Evolutionary conservation across 2,329 filamentous ascomycete species (phyloP).

Genomic region (Dothidotthia symphoricarpi): DNA sequence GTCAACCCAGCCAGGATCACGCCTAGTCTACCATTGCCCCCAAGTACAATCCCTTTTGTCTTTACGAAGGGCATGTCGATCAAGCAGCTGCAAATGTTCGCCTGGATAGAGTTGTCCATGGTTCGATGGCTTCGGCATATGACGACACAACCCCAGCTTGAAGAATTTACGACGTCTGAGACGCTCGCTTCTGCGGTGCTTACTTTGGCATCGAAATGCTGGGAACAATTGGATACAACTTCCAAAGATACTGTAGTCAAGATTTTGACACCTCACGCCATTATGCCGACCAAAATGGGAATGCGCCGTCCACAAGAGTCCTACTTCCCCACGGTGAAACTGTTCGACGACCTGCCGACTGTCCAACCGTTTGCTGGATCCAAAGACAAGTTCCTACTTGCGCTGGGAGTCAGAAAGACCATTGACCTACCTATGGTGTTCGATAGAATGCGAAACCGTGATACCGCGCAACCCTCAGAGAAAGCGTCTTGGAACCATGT

Average conservation of each 20-base stretch:
- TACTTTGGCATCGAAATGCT: slow-evolving; percentile 79
- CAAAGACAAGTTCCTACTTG: slow-evolving; percentile 84
- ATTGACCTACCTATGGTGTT: slow-evolving; percentile 94
- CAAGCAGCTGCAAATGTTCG: slow-evolving; percentile 72
- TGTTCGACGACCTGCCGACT: slow-evolving; percentile 90
- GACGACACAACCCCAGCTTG: slow-evolving; percentile 57
- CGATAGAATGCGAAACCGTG: slow-evolving; percentile 69
- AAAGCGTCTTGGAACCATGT: slow-evolving; percentile 79
- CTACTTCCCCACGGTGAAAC: slow-evolving; percentile 88
- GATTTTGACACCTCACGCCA: slow-evolving; percentile 64
- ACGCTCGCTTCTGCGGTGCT: slow-evolving; percentile 76
- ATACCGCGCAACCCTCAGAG: slow-evolving; percentile 50
- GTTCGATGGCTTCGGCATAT: slow-evolving; percentile 83
- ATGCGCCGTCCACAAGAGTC: slow-evolving; percentile 84
- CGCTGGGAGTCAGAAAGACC: slow-evolving; percentile 89
- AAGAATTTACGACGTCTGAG: slow-evolving; percentile 65
- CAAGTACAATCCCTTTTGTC: slow-evolving; percentile 78
- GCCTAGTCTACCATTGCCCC: slow-evolving; percentile 74
- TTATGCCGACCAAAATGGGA: slow-evolving; percentile 87
- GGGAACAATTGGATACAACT: slow-evolving; percentile 71
- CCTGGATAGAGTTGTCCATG: slow-evolving; percentile 82
- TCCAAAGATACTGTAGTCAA: slow-evolving; percentile 65
- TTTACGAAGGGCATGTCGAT: slow-evolving; percentile 70
- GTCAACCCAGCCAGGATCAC: slow-evolving; percentile 77
- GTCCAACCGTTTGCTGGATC: slow-evolving; percentile 70